phyloP scores from a whole-genome alignment of 352 stramenopile species.

The Phytophthora kernoviae region DNA sequence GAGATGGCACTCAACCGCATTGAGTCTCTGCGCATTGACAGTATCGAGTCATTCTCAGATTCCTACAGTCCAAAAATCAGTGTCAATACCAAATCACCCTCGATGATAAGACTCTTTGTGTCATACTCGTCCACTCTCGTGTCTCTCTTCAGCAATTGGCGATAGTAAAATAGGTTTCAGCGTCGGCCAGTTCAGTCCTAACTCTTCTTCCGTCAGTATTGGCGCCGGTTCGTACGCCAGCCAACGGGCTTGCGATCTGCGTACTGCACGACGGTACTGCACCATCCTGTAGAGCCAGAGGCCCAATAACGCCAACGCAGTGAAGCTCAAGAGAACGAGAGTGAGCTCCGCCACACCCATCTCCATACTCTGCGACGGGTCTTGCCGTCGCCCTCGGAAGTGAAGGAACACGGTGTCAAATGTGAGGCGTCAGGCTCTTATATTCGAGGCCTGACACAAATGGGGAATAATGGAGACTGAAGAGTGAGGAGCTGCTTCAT shows the following conservation, averaged over 20 bases:
- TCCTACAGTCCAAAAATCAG: conserved; percentile 36
- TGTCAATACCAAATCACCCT: background rate
- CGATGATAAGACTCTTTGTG: background rate
- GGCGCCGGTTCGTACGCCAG: conserved; percentile 50
- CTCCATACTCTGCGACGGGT: conserved; percentile 39
- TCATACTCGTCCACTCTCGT: conserved; percentile 54
- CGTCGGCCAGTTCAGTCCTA: conserved; percentile 53
- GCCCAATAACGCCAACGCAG: conserved; percentile 42
- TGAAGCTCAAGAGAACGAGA: conserved; percentile 43
- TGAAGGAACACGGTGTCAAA: conserved; percentile 25
- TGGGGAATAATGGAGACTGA: conserved; percentile 26
- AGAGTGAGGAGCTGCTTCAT: conserved; percentile 2
- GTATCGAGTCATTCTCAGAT: conserved; percentile 50
- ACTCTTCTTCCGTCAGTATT: conserved; percentile 35
- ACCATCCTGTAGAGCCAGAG: conserved; percentile 67
- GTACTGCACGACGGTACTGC: conserved; percentile 64
- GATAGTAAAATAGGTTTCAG: conserved; percentile 66
- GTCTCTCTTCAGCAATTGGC: conserved; percentile 68
- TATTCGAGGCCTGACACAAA: conserved; percentile 1
- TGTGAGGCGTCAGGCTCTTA: background rate
- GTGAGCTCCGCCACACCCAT: conserved; percentile 44
- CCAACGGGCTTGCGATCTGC: conserved; percentile 70
- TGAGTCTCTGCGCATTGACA: conserved; percentile 42
- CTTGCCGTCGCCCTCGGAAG: conserved; percentile 30
- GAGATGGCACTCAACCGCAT: conserved; percentile 44